Base-by-base conservation (phyloP, 2,329 filamentous ascomycete species). In the Aspergillus japonicus region DNA sequence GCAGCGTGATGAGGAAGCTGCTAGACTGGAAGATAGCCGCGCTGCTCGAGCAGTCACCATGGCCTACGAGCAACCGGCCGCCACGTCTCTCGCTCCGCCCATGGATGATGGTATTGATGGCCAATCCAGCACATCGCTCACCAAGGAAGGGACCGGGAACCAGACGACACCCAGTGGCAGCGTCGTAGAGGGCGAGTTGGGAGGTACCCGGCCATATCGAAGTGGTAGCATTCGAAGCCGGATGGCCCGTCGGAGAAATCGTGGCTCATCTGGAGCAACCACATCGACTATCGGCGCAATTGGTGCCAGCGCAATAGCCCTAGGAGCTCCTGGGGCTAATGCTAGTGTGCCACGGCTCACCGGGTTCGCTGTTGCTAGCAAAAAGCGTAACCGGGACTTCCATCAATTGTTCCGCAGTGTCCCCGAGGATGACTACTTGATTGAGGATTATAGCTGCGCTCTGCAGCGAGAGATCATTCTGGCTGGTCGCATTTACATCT, bases 391-490 rank as follows among this genome's bases (percentile, higher is more conserved):
- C 77, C 87, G 92, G 52, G 95, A 98, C 71, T 99, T 98, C 69
- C 95, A 99, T 75, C 85, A 85, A 60, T 80, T 96, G 2, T 99
- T 99, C 81, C 90, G 95, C 76, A 98, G 93, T 73, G 95, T 99
- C 0, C 95, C 96, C 1, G 94, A 98, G 66, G 95, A 99, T 70
- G 95, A 99, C 75, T 97, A 96, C 72, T 83, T 99, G 26, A 98
- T 99, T 65, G 95, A 99, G 73, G 95, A 99, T 75, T 99, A 98
- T 75, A 97, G 95, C 75, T 97, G 95, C 73, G 95, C 95, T 4
- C 77, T 99, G 60, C 95, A 99, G 75, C 87, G 93, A 66, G 96
- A 99, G 72, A 99, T 99, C 62, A 85, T 99, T 39, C 87, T 96
- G 6, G 95, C 97, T 67, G 95, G 95, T 5, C 86, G 95, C 47